Conservation (phyloP, 768 basidiomycete species). For the Hygrophorus russula region DNA sequence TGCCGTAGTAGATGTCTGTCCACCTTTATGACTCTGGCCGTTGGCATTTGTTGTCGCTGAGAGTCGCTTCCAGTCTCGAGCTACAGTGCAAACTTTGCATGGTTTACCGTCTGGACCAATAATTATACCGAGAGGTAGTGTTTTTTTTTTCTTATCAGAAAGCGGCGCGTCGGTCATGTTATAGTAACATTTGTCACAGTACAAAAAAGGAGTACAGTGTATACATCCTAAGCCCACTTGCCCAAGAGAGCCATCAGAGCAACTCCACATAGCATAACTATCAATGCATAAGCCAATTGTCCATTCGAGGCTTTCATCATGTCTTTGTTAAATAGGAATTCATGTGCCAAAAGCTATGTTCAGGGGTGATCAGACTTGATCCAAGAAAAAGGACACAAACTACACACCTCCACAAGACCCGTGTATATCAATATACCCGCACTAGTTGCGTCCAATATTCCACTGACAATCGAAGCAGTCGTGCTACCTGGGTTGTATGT, state of each 20-base stretch:
- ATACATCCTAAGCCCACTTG: constrained; percentile 69
- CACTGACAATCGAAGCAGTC: constrained; percentile 72
- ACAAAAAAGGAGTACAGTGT: too few relatives aligned
- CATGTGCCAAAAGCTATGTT: constrained; percentile 78
- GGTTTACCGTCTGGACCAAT: constrained; percentile 91
- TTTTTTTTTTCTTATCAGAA: not conserved
- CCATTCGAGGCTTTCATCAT: constrained; percentile 63
- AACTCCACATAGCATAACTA: constrained; percentile 74
- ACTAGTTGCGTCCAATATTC: constrained; percentile 75
- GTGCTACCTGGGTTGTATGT: constrained; percentile 76
- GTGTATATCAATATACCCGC: constrained; percentile 86
- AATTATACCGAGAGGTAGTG: constrained; percentile 69
- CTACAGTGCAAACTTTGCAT: constrained; percentile 85
- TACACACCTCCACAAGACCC: constrained; percentile 67
- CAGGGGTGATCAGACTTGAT: not conserved
- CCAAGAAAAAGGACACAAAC: not conserved
- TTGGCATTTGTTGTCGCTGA: constrained; percentile 13
- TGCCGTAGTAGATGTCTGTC: constrained; percentile 8
- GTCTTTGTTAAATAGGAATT: constrained; percentile 84
- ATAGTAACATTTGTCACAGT: too few relatives aligned
- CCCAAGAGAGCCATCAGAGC: constrained; percentile 89
- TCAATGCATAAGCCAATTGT: constrained; percentile 61
- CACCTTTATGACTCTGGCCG: constrained; percentile 12
- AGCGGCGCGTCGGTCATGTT: not conserved
- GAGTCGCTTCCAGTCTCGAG: constrained; percentile 49